Evolutionary conservation across 2,329 filamentous ascomycete genomes (phyloP).

Genomic region (Epichloe typhina): DNA sequence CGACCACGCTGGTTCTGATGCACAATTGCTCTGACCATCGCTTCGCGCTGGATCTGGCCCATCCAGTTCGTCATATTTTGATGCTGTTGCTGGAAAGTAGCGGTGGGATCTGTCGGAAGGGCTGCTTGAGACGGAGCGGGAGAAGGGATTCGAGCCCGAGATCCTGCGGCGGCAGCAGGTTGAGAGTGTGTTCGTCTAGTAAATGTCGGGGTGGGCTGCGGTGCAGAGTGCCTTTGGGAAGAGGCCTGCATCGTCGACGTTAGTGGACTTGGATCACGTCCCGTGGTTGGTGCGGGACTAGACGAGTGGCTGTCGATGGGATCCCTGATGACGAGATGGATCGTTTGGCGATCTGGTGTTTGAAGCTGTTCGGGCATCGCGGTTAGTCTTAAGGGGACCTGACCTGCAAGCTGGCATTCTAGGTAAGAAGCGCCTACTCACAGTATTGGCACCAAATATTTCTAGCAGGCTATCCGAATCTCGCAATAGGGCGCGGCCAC

Average conservation of each 20-base stretch:
- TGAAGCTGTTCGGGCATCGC: conserved; percentile 22
- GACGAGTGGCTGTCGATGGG: conserved; percentile 16
- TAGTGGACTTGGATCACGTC: conserved; percentile 16
- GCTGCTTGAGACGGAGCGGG: conserved; percentile 10
- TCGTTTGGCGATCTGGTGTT: conserved; percentile 33
- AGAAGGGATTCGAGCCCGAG: conserved; percentile 19
- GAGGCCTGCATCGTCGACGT: conserved; percentile 4
- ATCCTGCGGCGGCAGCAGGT: conserved; percentile 14
- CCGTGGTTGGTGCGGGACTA: conserved; percentile 11
- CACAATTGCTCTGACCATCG: conserved; percentile 26
- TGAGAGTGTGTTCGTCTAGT: conserved; percentile 17
- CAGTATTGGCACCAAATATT: conserved; percentile 41
- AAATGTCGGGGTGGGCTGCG: conserved; percentile 16
- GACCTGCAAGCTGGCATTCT: not conserved
- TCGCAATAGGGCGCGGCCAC: conserved; percentile 40
- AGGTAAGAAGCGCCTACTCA: conserved; percentile 18
- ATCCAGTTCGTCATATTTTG: conserved; percentile 32
- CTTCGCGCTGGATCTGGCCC: conserved; percentile 33
- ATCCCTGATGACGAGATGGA: conserved; percentile 40
- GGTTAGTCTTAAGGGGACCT: conserved; percentile 5
- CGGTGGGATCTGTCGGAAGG: conserved; percentile 16
- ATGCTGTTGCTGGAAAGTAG: conserved; percentile 25
- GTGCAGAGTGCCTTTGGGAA: conserved; percentile 11
- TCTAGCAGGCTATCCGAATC: conserved; percentile 43
- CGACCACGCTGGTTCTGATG: conserved; percentile 31